phyloP scores from a whole-genome alignment of 345 rosid genomes.

The Limnanthes douglasii region DNA sequence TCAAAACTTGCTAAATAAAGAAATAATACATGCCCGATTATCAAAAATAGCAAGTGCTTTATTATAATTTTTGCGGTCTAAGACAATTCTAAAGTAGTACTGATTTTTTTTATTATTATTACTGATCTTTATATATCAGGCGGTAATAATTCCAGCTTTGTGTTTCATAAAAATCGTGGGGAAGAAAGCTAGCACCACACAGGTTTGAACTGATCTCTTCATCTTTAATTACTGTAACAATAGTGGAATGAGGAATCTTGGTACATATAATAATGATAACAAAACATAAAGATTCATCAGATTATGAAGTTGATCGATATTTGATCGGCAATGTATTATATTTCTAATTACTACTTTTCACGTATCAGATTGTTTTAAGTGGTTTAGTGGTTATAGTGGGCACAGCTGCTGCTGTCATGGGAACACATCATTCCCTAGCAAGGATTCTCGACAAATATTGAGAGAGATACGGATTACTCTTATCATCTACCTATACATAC shows the following conservation, averaged over 20 bases:
- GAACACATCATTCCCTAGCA: slow-evolving; percentile 46
- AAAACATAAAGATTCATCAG: neutral
- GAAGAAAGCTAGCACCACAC: slow-evolving; percentile 47
- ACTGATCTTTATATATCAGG: slow-evolving; percentile 24
- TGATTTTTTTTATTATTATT: too few species aligned
- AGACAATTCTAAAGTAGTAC: too few species aligned
- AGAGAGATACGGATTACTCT: too few species aligned
- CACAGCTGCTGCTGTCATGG: slow-evolving; percentile 33
- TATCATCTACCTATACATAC: too few species aligned
- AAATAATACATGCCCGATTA: too few species aligned
- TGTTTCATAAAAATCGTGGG: slow-evolving; percentile 67
- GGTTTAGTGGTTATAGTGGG: slow-evolving; percentile 24
- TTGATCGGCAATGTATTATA: neutral
- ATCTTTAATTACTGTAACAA: neutral
- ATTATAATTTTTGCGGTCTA: too few species aligned
- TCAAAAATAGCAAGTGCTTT: too few species aligned
- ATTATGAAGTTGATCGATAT: neutral
- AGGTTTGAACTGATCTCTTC: slow-evolving; percentile 23
- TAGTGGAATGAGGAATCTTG: neutral
- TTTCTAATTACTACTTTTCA: neutral
- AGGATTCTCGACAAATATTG: slow-evolving; percentile 22
- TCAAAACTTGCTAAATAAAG: too few species aligned
- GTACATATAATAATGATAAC: neutral
- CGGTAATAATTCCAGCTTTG: slow-evolving; percentile 59
- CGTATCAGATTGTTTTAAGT: slow-evolving; percentile 36